phyloP scores from a whole-genome alignment of 1,284 basidiomycete species.

The Uromyces viciae-fabae region DNA sequence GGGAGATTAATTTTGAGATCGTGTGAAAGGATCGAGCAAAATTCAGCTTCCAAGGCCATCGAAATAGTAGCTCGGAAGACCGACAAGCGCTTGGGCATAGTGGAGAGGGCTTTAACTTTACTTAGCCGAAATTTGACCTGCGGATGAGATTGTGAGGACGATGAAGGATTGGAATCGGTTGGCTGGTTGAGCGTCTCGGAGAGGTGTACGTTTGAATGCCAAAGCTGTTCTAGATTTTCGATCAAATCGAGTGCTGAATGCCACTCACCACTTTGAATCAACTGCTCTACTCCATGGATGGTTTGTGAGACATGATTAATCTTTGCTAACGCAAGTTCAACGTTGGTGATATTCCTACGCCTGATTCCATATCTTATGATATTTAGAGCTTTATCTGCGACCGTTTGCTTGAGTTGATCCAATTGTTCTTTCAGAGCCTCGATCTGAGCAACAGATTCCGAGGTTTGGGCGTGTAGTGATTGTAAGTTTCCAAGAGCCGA shows the following conservation, averaged over 20 bases:
- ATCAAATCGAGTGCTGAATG: slow-evolving; percentile 72
- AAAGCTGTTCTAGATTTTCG: slow-evolving; percentile 69
- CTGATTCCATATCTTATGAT: slow-evolving; percentile 67
- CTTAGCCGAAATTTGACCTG: not conserved
- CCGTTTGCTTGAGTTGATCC: slow-evolving; percentile 70
- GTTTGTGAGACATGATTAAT: slow-evolving; percentile 65
- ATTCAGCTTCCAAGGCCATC: slow-evolving; percentile 32
- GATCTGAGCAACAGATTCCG: slow-evolving; percentile 74
- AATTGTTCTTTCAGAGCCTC: slow-evolving; percentile 68
- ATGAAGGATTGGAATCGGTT: slow-evolving; percentile 12
- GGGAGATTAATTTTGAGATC: slow-evolving; percentile 31
- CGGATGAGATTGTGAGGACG: not conserved
- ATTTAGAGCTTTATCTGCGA: slow-evolving; percentile 71
- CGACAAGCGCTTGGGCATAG: not conserved
- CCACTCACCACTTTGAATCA: slow-evolving; percentile 79
- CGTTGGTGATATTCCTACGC: slow-evolving; percentile 63
- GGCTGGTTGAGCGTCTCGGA: not conserved
- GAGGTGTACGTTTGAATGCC: slow-evolving; percentile 51
- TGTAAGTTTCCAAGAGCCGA: slow-evolving; percentile 90
- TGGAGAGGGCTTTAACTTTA: slow-evolving; percentile 13
- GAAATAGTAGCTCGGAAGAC: slow-evolving; percentile 29
- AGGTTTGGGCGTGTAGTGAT: slow-evolving; percentile 81
- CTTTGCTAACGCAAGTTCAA: slow-evolving; percentile 60
- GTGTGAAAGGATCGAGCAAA: slow-evolving; percentile 27
- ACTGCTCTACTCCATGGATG: slow-evolving; percentile 69